Evolutionary conservation across 768 basidiomycete genomes (phyloP), one percentile per base, ranked within the genome.

Genomic region (Naganishia randhawae): DNA sequence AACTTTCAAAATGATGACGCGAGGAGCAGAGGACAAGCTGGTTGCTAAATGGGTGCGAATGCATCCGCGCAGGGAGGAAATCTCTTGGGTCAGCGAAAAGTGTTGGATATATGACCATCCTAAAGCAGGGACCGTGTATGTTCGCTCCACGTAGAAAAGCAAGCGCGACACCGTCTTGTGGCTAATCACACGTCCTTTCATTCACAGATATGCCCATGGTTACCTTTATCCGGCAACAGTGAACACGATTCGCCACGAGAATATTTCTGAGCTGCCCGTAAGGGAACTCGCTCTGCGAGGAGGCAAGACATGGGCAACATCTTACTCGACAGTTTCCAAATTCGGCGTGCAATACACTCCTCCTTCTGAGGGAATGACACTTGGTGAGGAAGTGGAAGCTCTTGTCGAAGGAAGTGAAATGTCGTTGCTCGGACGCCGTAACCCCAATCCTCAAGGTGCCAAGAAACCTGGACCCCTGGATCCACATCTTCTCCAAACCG

Each of bases 101-200:
- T 98, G 95, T 80, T 95, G 92, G 91, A 91, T 99, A 72, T 97
- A 99, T 80, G 94, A 99, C 77, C 95, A 97, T 80, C 95, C 95
- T 1, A 88, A 92, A 55, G 87, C 90, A 17, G 89, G 90, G 54
- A 96, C 94, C 22, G 93, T 95, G 87, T 93, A 83, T 75, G 90
- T 83, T 32, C 29, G 45, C n/a, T 3, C 14, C 2, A 31, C 33
- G 63, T 32, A 45, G 52, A 9, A 11, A 27, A n/a, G 19, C 29
- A 42, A 14, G 17, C 53, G 27, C 16, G 33, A 64, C 66, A 65
- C 64, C 50, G 17, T 29, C 42, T 22, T 32, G n/a, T 62, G 11
- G 65, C 70, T 69, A 65, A 54, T 66, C 10, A 6, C 14, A 11
- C 14, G 14, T 31, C 27, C 27, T 29, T 1, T 13, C 2, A 13